Evolutionary conservation across 345 rosid species (phyloP), one percentile per base, ranked within the genome.

Genomic region (Eucalyptus lansdowneana): DNA sequence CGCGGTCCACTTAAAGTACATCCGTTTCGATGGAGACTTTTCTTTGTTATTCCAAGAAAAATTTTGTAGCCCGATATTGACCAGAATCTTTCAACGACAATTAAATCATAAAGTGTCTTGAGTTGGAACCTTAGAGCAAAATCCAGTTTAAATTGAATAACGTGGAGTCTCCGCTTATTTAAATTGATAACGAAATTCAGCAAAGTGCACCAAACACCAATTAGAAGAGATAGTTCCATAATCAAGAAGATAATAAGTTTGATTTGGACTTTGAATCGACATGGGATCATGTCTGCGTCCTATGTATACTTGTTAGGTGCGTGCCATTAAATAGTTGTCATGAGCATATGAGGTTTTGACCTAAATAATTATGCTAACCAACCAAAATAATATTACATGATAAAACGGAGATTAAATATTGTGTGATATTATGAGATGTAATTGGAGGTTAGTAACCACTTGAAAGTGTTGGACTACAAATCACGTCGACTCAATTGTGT

Each of bases 101-200:
- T 60, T 1, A 29, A 0, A 12, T 29, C 9, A 11, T 58, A 60
- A 29, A 12, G 9, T 1, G 0, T 27, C 8, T 62, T 14, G 34
- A 62, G 34, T 0, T 27, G 0, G 16, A 58, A 12, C n/a, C 3
- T 0, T 0, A 0, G 2, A 62, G 69, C 4, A 29, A 29, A 29
- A 29, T 34, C 9, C 4, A 2, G 2, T 62, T 1, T 6, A 2
- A 62, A 62, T 27, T 6, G 0, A 12, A 29, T 6, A 27, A 29
- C 9, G 2, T 29, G 16, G 34, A 6, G 0, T 29, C 8, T 29
- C 0, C 0, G 0, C 31, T 29, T 29, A 1, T 29, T 12, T 62
- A 4, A 62, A 62, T 29, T 12, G 8, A 62, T 29, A 6, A 2
- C 7, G 4, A 58, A 58, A 24, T 58, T 58, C 25, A 11, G 0